phyloP scores from a whole-genome alignment of 805 yeast genomes.

The Myxozyma nipponensis region DNA sequence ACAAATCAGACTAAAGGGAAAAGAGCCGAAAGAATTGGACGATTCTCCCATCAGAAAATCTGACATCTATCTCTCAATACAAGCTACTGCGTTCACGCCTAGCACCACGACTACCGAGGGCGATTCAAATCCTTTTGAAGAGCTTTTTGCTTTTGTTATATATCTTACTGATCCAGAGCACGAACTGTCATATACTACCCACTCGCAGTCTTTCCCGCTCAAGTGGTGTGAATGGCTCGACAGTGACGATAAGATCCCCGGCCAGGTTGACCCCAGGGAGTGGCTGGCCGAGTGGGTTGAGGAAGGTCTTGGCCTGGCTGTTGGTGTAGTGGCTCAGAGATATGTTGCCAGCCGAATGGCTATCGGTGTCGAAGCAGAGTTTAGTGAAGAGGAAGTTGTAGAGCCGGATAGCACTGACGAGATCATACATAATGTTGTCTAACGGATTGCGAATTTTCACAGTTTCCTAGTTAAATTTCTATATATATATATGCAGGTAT shows the following conservation, averaged over 20 bases:
- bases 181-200: slow-evolving; percentile 64
- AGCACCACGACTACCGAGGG: slow-evolving; percentile 31
- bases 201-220: slow-evolving; percentile 85
- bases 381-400: not conserved
- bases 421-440: not conserved
- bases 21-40: slow-evolving; percentile 33
- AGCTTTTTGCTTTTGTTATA: slow-evolving; percentile 63
- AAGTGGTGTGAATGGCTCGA: slow-evolving; percentile 95
- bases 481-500: no score
- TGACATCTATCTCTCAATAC: slow-evolving; percentile 65
- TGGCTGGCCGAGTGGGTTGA: slow-evolving; percentile 80
- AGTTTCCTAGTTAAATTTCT: no score
- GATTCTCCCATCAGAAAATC: slow-evolving; percentile 42
- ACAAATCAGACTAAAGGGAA: slow-evolving; percentile 41
- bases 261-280: slow-evolving; percentile 50
- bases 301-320: slow-evolving; percentile 69
- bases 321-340: slow-evolving; percentile 85
- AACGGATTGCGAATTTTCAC: not conserved
- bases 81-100: slow-evolving; percentile 49
- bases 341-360: slow-evolving; percentile 93
- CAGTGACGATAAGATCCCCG: slow-evolving; percentile 31
- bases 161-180: slow-evolving; percentile 76
- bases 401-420: not conserved
- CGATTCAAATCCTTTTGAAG: slow-evolving; percentile 39
- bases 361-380: slow-evolving; percentile 29